Percentiles rank a stretch among this genome's conserved stretches.
phyloP scores from a whole-genome alignment of 345 rosid genomes.

The Boechera retrofracta region DNA sequence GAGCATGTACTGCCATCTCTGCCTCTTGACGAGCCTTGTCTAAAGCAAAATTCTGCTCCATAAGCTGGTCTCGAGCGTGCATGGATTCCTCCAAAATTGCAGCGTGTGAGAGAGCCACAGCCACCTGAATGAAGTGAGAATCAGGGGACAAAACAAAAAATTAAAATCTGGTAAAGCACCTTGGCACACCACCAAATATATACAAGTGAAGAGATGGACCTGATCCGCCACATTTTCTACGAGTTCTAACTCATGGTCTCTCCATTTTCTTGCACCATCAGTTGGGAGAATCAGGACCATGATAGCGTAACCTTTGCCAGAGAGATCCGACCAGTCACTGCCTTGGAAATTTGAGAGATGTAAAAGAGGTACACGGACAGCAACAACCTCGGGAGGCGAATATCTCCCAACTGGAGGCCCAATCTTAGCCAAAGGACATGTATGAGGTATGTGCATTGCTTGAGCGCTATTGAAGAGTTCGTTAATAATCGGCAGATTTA shows the following conservation, averaged over 20 bases:
- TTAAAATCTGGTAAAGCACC: neutral
- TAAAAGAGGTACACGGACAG: conserved; percentile 93
- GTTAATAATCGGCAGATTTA: conserved; percentile 60
- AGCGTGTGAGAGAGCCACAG: conserved; percentile 98
- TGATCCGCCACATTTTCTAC: conserved; percentile 96
- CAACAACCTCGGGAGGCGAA: conserved; percentile 76
- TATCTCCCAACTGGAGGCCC: conserved; percentile 71
- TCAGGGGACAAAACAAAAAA: neutral
- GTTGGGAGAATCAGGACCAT: conserved; percentile 93
- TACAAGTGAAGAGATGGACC: conserved; percentile 53
- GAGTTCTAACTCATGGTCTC: conserved; percentile 91
- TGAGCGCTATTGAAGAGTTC: conserved; percentile 70
- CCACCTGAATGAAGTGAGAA: conserved; percentile 60
- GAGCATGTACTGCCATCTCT: conserved; percentile 89
- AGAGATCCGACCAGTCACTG: conserved; percentile 80
- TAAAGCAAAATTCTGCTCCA: conserved; percentile 81
- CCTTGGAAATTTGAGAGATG: conserved; percentile 84
- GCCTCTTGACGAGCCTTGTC: conserved; percentile 87
- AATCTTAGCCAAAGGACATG: conserved; percentile 78
- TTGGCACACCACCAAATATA: conserved; percentile 2
- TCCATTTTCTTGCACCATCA: conserved; percentile 85
- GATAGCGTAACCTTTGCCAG: conserved; percentile 77
- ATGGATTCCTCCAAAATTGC: conserved; percentile 93
- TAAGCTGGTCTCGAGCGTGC: conserved; percentile 85
- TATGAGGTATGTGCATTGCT: conserved; percentile 73